A percentile compares a stretch with the other conserved stretches of the same genome.
Conservation (phyloP, 306 rosid species). For the Glycyrrhiza uralensis region DNA sequence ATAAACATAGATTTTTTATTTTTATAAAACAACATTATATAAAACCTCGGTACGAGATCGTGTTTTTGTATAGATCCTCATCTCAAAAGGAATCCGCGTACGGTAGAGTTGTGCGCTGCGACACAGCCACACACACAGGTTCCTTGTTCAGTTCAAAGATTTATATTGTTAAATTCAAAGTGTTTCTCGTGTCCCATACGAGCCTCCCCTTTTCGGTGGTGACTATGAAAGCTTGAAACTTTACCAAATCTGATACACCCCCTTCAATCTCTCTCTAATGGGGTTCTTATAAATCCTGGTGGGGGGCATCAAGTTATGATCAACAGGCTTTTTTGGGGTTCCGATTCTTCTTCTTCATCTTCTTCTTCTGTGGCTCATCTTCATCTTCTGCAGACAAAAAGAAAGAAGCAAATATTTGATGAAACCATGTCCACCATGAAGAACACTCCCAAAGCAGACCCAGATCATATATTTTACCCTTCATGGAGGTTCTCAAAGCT, state of each 20-base stretch:
- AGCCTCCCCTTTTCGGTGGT: too few relatives aligned
- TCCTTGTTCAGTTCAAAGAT: background rate
- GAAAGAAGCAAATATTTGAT: background rate
- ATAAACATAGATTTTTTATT: too few relatives aligned
- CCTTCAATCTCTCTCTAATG: background rate
- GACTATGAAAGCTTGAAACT: conserved; percentile 17
- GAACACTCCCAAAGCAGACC: conserved; percentile 43
- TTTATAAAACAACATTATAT: too few relatives aligned
- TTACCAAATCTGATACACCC: conserved; percentile 13
- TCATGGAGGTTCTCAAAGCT: conserved; percentile 44
- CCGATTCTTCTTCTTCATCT: background rate
- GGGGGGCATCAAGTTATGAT: conserved; percentile 17
- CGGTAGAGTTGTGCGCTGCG: too few relatives aligned
- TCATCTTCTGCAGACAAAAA: too few relatives aligned
- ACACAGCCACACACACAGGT: too few relatives aligned
- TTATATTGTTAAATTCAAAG: background rate
- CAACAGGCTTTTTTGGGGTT: background rate
- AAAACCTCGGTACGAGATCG: too few relatives aligned
- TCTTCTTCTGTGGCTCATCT: background rate
- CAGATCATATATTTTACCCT: conserved; percentile 29
- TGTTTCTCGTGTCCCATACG: background rate
- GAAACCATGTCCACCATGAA: conserved; percentile 37
- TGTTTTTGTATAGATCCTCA: too few relatives aligned
- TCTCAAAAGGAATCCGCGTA: too few relatives aligned
- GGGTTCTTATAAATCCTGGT: background rate